A percentile compares a stretch with the other conserved stretches of the same genome.
Evolutionary conservation across 2,329 filamentous ascomycete genomes (phyloP).

Genomic region (Cercospora janseana): DNA sequence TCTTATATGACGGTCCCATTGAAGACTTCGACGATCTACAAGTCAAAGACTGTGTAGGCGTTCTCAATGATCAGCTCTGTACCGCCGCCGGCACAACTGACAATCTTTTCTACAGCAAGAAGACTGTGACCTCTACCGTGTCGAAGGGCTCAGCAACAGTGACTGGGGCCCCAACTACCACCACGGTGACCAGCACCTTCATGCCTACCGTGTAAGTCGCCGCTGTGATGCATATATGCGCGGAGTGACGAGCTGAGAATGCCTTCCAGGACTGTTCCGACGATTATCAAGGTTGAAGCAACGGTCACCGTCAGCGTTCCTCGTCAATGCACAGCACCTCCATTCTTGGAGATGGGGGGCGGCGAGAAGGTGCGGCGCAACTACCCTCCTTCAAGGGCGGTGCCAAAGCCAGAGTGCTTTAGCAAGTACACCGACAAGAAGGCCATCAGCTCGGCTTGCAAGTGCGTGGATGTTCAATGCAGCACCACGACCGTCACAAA

Average conservation of each 20-base stretch:
- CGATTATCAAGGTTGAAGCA: background rate
- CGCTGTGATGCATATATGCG: background rate
- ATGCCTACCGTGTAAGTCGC: background rate
- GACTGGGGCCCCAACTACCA: background rate
- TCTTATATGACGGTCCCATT: constrained; percentile 9
- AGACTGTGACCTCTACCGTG: background rate
- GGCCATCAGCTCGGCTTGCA: constrained; percentile 8
- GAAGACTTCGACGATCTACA: constrained; percentile 1
- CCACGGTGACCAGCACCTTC: background rate
- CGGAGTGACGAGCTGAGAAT: too few relatives aligned
- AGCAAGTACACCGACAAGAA: background rate
- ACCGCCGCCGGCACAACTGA: background rate
- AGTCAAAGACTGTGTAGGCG: background rate
- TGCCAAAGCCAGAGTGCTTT: constrained; percentile 6
- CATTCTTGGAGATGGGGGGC: background rate
- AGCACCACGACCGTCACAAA: background rate
- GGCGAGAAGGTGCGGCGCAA: background rate
- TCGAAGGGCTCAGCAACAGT: background rate
- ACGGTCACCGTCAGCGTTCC: background rate
- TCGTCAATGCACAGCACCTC: background rate
- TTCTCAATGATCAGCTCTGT: background rate
- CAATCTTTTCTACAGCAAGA: background rate
- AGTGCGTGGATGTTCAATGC: background rate
- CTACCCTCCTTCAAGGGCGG: background rate
- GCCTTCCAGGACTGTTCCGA: background rate